Evolutionary conservation across 805 yeast species (phyloP), one percentile per base, ranked within the genome.

Genomic region (Brettanomyces sp.): DNA sequence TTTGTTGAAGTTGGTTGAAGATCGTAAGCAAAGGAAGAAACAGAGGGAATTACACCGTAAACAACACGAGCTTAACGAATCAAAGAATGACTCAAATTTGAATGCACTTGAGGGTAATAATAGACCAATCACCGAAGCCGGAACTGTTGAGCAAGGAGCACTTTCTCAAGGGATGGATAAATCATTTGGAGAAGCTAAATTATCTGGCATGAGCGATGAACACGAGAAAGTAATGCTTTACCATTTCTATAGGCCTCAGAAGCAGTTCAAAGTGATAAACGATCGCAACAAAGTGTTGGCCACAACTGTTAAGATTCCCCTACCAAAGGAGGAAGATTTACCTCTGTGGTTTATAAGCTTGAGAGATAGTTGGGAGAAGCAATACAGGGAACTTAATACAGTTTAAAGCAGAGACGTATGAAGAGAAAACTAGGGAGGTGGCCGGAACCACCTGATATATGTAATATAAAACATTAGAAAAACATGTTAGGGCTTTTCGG

Each of bases 271-370:
- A 44, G 48, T 52, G 36, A 49, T 54, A 33, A 54, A 50, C 28
- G 62, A 58, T 37, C 64, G 57, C 51, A 67, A 63, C 40, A 65
- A 65, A 50, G 68, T 67, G n/a, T 64, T 67, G 14, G 58, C 60
- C 30, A 53, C 59, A 2, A 53, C 57, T 3, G 63, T 75, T 36
- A 66, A 64, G 52, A 57, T 79, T 45, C 67, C 66, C 43, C 69
- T 85, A 5, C 95, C 95, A 0, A 66, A 72, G 7, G 88, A 80
- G 43, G 63, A 69, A 11, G 67, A 72, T 37, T 67, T 88, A n/a
- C 95, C 95, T 0, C 66, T 59, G 1, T 88, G 96, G 96, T 85
- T 86, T 54, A 67, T 67, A 21, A 61, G 65, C 30, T 85, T 84
- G 47, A 62, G 90, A 48, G 74, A 79, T 49, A 56, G 67, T 45